Evolutionary conservation across 495 filamentous ascomycete species (phyloP).

Genomic region (Podospora fimiseda): DNA sequence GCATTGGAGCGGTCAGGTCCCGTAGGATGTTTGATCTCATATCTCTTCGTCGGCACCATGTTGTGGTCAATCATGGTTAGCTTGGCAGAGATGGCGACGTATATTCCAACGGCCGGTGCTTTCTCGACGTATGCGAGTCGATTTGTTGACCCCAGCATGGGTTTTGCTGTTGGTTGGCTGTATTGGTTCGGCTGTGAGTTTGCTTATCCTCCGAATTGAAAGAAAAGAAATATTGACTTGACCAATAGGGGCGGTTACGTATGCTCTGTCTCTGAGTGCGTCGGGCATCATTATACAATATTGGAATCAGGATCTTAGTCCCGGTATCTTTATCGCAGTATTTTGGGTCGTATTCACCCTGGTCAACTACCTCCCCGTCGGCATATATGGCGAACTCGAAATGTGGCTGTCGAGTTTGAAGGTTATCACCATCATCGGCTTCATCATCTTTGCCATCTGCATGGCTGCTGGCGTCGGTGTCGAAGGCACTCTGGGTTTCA

Average conservation of each 20-base stretch:
- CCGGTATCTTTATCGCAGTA: constrained; percentile 68
- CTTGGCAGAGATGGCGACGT: constrained; percentile 67
- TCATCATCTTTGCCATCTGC: constrained; percentile 60
- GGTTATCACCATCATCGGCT: constrained; percentile 65
- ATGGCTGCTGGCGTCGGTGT: constrained; percentile 62
- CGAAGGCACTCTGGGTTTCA: constrained; percentile 61
- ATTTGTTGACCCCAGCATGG: constrained; percentile 65
- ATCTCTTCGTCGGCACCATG: constrained; percentile 59
- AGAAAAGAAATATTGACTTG: background rate
- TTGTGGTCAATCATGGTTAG: constrained; percentile 55
- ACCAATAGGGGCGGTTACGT: constrained; percentile 47
- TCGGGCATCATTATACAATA: constrained; percentile 69
- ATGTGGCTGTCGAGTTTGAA: constrained; percentile 72
- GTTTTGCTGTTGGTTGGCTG: constrained; percentile 72
- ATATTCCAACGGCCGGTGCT: constrained; percentile 65
- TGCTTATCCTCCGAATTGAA: background rate
- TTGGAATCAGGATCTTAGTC: constrained; percentile 52
- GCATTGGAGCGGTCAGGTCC: constrained; percentile 59
- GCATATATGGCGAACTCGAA: constrained; percentile 66
- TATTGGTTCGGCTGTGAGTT: constrained; percentile 43
- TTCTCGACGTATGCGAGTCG: constrained; percentile 70
- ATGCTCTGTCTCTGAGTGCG: constrained; percentile 69
- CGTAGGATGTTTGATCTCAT: constrained; percentile 61
- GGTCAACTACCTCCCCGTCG: constrained; percentile 62
- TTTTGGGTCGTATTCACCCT: constrained; percentile 63